These are phyloP conservation scores for Calonectria ilicicola DNA, from an alignment of 2,329 filamentous ascomycete species.

Conservation along the genomic window DNA sequence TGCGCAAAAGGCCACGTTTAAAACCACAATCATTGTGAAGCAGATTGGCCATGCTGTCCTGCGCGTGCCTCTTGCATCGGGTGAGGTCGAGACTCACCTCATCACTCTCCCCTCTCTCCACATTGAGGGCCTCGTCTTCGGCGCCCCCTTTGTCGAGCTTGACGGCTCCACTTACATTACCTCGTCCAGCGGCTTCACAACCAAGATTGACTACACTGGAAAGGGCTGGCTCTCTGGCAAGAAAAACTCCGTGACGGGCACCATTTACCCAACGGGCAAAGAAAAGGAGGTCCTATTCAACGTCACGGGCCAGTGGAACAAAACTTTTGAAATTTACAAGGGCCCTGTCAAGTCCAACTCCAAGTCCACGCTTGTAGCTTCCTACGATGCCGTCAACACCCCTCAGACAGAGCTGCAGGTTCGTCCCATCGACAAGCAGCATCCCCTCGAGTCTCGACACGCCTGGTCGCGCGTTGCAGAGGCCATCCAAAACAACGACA, in stretches of 20 bases:
- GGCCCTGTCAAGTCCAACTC: constrained; percentile 65
- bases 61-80: constrained; percentile 69
- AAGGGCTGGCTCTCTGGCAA: constrained; percentile 96
- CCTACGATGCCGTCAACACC: constrained; percentile 69
- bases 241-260: constrained; percentile 89
- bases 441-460: constrained; percentile 86
- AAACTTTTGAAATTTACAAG: constrained; percentile 82
- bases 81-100: constrained; percentile 77
- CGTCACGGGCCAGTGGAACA: constrained; percentile 92
- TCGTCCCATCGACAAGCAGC: constrained; percentile 80
- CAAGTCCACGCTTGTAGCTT: constrained; percentile 63
- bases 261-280: constrained; percentile 76
- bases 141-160: constrained; percentile 90
- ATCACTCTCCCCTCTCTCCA: constrained; percentile 93
- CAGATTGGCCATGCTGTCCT: constrained; percentile 91
- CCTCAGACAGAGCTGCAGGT: constrained; percentile 77
- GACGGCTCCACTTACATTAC: constrained; percentile 87
- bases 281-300: constrained; percentile 84
- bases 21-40: constrained; percentile 93
- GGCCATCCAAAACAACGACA: constrained; percentile 84
- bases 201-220: constrained; percentile 92
- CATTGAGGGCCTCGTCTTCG: constrained; percentile 91
- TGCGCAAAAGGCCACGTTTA: constrained; percentile 95
- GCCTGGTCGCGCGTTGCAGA: constrained; percentile 90
- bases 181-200: constrained; percentile 86